Evolutionary conservation across 2,329 filamentous ascomycete species (phyloP).

Genomic region (Paraphaeosphaeria minitans): DNA sequence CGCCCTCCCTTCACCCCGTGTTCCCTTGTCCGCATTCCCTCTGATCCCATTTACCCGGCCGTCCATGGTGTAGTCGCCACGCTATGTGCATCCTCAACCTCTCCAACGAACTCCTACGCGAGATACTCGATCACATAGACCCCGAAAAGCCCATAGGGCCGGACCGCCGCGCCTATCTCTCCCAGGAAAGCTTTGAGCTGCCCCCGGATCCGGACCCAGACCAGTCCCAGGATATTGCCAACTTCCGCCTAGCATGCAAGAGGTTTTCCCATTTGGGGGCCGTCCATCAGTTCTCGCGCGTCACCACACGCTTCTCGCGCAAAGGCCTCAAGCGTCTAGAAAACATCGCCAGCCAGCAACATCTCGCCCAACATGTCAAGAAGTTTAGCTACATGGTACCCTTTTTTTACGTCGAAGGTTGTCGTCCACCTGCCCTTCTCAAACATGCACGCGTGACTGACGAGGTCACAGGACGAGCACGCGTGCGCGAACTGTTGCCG

Average conservation of each 20-base stretch:
- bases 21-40: neutral
- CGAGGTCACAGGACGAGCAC: slow-evolving; percentile 44
- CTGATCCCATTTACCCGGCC: slow-evolving; percentile 20
- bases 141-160: slow-evolving; percentile 57
- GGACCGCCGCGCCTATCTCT: slow-evolving; percentile 57
- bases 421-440: slow-evolving; percentile 24
- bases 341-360: slow-evolving; percentile 54
- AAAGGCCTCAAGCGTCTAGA: slow-evolving; percentile 57
- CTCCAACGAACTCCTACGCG: slow-evolving; percentile 57
- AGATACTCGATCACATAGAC: slow-evolving; percentile 59
- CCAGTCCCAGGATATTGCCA: slow-evolving; percentile 52
- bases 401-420: slow-evolving; percentile 62
- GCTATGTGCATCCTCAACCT: slow-evolving; percentile 48
- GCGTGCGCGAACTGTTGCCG: slow-evolving; percentile 47
- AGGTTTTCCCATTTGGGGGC: slow-evolving; percentile 58
- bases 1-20: slow-evolving; percentile 18
- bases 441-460: slow-evolving; percentile 25
- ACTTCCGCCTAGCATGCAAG: slow-evolving; percentile 56
- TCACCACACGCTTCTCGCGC: slow-evolving; percentile 58
- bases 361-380: slow-evolving; percentile 60
- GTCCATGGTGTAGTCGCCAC: slow-evolving; percentile 35
- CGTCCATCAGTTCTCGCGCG: slow-evolving; percentile 57
- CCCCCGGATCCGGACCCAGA: slow-evolving; percentile 50
- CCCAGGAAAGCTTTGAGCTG: slow-evolving; percentile 57
- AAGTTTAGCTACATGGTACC: slow-evolving; percentile 67